A percentile compares a stretch with the other conserved stretches of the same genome.
phyloP scores from a whole-genome alignment of 495 filamentous ascomycete genomes.

The Trichoderma orchidacearum region DNA sequence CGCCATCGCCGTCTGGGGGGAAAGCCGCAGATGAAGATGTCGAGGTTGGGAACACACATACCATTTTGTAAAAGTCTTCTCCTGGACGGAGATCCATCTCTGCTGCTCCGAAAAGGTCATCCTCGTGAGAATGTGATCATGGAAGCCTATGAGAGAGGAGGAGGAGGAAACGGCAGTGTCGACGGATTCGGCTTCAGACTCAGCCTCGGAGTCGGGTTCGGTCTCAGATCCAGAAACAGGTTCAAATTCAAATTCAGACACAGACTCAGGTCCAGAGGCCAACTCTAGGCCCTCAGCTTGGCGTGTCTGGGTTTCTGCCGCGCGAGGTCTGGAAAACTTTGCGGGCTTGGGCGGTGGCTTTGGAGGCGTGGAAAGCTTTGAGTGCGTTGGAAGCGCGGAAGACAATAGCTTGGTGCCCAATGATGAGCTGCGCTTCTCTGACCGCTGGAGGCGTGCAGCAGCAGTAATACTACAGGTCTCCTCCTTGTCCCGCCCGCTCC shows the following conservation, averaged over 20 bases:
- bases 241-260: no score
- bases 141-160: slow-evolving; percentile 1
- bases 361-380: background rate
- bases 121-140: slow-evolving; percentile 25
- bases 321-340: background rate
- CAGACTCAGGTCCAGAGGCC: no score
- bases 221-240: no score
- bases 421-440: background rate
- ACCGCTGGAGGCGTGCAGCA: background rate
- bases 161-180: no score
- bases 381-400: background rate
- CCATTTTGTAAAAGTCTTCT: slow-evolving; percentile 99
- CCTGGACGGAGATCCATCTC: slow-evolving; percentile 91
- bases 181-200: background rate
- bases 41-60: slow-evolving; percentile 18
- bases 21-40: slow-evolving; percentile 2
- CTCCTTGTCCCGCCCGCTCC: background rate
- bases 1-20: background rate
- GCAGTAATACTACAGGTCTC: background rate
- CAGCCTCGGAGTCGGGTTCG: background rate
- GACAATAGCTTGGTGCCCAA: background rate
- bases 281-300: no score
- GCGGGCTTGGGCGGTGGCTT: background rate
- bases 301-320: background rate
- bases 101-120: slow-evolving; percentile 54